Percentiles rank a stretch among this genome's conserved stretches.
Evolutionary conservation across 2,329 filamentous ascomycete genomes (phyloP).

Genomic region (Penicillium sp.): DNA sequence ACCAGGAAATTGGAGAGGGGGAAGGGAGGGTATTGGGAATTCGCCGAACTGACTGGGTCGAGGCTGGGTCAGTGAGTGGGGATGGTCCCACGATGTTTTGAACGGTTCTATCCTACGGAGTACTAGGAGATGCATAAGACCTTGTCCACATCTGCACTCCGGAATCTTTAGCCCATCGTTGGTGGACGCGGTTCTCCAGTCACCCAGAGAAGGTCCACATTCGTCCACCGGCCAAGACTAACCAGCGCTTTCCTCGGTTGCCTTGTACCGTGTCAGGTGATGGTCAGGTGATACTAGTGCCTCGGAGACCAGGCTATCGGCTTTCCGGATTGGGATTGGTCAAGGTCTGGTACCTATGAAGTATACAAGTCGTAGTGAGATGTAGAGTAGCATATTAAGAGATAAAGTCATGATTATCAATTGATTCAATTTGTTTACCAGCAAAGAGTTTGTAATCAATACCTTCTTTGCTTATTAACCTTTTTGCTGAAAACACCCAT

Average conservation of each 20-base stretch:
- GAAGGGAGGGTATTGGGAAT: background rate
- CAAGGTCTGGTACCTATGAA: no score
- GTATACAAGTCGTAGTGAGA: no score
- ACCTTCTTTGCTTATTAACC: no score
- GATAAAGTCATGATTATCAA: no score
- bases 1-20: background rate
- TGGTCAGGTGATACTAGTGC: constrained; percentile 2
- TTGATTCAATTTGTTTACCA: no score
- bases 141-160: constrained; percentile 17
- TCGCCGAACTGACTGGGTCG: background rate
- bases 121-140: constrained; percentile 17
- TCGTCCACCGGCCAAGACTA: background rate
- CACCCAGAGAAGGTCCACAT: background rate
- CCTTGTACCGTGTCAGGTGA: constrained; percentile 6
- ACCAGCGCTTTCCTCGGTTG: constrained; percentile 5
- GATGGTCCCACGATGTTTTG: constrained; percentile 4
- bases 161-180: constrained; percentile 14
- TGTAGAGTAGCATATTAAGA: no score
- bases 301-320: no score
- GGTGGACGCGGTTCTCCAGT: constrained; percentile 9
- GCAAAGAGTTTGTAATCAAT: no score
- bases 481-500: no score
- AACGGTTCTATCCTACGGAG: constrained; percentile 9
- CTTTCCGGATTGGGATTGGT: no score
- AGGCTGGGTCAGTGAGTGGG: background rate